Conservation (phyloP, 2,329 filamentous ascomycete species). For the Penicillium olsonii region DNA sequence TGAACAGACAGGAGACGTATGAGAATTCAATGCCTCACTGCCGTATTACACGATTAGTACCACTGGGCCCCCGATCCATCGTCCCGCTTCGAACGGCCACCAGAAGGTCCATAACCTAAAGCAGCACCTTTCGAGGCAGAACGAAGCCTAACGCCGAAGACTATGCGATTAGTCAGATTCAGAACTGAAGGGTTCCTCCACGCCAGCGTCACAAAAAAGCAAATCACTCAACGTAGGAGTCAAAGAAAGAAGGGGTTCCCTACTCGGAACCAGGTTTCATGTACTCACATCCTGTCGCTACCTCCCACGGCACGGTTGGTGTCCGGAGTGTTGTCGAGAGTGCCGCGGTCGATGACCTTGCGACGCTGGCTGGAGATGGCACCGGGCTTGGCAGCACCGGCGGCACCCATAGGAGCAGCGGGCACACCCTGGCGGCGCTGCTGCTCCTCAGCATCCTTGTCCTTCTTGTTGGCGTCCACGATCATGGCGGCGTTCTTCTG, state of each 20-base stretch:
- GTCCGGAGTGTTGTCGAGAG: slow-evolving; percentile 69
- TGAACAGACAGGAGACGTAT: slow-evolving; percentile 31
- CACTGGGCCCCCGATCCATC: slow-evolving; percentile 53
- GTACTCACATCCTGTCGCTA: slow-evolving; percentile 96
- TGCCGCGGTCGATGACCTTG: slow-evolving; percentile 76
- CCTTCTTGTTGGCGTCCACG: slow-evolving; percentile 73
- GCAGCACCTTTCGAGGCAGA: slow-evolving; percentile 74
- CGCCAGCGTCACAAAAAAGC: slow-evolving; percentile 67
- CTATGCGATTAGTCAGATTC: slow-evolving; percentile 78
- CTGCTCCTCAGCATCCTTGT: slow-evolving; percentile 75
- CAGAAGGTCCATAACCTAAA: slow-evolving; percentile 49
- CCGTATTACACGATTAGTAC: slow-evolving; percentile 44
- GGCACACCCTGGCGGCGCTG: slow-evolving; percentile 68
- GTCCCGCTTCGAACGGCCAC: slow-evolving; percentile 56
- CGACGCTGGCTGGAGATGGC: slow-evolving; percentile 75
- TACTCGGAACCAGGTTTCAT: slow-evolving; percentile 76
- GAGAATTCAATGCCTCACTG: slow-evolving; percentile 27
- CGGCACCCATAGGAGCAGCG: slow-evolving; percentile 55
- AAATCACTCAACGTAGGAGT: slow-evolving; percentile 79
- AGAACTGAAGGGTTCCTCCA: slow-evolving; percentile 66
- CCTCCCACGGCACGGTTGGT: slow-evolving; percentile 74
- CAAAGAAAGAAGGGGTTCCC: slow-evolving; percentile 70
- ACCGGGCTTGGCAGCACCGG: slow-evolving; percentile 67
- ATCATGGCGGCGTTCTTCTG: slow-evolving; percentile 98
- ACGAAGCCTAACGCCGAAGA: slow-evolving; percentile 83